Conservation (phyloP, 1,139 yeast species). For the Zygosaccharomyces pseudobailii region DNA sequence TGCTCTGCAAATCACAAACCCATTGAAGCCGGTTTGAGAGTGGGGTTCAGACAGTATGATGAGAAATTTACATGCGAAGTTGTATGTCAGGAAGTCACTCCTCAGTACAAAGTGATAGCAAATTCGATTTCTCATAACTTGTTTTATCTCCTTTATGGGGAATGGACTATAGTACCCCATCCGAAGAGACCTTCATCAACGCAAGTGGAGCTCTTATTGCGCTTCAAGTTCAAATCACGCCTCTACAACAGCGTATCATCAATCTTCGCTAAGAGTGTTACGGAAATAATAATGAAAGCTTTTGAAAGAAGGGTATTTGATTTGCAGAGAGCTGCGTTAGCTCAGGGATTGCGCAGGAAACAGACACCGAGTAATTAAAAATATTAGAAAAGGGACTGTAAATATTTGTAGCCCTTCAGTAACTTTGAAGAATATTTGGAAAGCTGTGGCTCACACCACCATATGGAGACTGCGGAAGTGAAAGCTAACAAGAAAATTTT, state of each 20-base stretch:
- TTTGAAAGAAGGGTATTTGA: constrained; percentile 63
- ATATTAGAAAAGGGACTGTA: constrained; percentile 1
- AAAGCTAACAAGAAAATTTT: not conserved
- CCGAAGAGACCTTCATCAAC: constrained; percentile 36
- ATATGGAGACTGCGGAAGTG: not conserved
- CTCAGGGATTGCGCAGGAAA: not conserved
- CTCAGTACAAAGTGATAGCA: constrained; percentile 37
- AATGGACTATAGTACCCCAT: constrained; percentile 61
- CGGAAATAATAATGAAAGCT: constrained; percentile 71
- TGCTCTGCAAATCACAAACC: constrained; percentile 47
- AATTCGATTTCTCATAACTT: constrained; percentile 61
- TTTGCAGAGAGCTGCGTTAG: constrained; percentile 7
- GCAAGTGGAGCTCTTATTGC: constrained; percentile 55
- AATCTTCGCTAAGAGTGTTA: constrained; percentile 69
- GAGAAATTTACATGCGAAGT: constrained; percentile 74
- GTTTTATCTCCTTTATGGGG: constrained; percentile 62
- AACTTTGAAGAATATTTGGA: not conserved
- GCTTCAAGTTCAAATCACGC: constrained; percentile 66
- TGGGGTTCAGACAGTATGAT: constrained; percentile 76
- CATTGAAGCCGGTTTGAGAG: constrained; percentile 60
- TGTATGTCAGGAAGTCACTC: constrained; percentile 39
- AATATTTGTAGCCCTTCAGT: constrained; percentile 1
- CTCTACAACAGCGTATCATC: constrained; percentile 72
- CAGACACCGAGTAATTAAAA: not conserved
- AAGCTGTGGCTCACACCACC: constrained; percentile 3